Percentiles rank a stretch among this genome's conserved stretches.
Conservation (phyloP, 2,329 filamentous ascomycete species). For the Monosporascus ibericus region DNA sequence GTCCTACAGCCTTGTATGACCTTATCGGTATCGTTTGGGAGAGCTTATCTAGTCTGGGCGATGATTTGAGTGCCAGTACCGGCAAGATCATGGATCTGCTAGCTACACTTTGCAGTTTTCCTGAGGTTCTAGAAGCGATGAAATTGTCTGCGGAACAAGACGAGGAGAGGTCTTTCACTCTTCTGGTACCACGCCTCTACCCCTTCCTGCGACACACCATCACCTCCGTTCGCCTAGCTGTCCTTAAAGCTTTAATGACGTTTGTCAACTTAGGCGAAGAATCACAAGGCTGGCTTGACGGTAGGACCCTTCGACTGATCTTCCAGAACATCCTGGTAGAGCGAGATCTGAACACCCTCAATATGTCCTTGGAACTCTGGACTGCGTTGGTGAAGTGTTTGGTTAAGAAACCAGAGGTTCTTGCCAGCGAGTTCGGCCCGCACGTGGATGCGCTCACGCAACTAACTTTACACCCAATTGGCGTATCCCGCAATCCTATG, state of each 20-base stretch:
- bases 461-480: conserved; percentile 83
- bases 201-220: conserved; percentile 97
- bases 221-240: conserved; percentile 87
- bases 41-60: conserved; percentile 91
- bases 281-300: conserved; percentile 87
- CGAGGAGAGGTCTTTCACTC: conserved; percentile 81
- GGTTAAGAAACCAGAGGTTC: conserved; percentile 54
- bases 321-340: conserved; percentile 97
- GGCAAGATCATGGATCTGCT: conserved; percentile 98
- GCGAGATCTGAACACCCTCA: conserved; percentile 75
- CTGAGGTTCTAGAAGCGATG: conserved; percentile 89
- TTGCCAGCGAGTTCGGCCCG: conserved; percentile 65
- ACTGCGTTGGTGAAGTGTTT: conserved; percentile 66
- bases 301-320: conserved; percentile 77
- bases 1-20: conserved; percentile 68
- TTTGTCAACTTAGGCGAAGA: conserved; percentile 83
- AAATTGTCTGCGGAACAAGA: conserved; percentile 79
- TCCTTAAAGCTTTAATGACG: conserved; percentile 85
- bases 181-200: conserved; percentile 88
- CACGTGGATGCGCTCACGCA: conserved; percentile 79
- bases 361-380: conserved; percentile 84
- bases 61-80: conserved; percentile 94
- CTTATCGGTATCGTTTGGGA: conserved; percentile 97
- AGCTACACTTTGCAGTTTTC: conserved; percentile 91
- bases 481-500: conserved; percentile 82